phyloP scores from a whole-genome alignment of 2,329 filamentous ascomycete genomes.

The Xylariaceae sp. region DNA sequence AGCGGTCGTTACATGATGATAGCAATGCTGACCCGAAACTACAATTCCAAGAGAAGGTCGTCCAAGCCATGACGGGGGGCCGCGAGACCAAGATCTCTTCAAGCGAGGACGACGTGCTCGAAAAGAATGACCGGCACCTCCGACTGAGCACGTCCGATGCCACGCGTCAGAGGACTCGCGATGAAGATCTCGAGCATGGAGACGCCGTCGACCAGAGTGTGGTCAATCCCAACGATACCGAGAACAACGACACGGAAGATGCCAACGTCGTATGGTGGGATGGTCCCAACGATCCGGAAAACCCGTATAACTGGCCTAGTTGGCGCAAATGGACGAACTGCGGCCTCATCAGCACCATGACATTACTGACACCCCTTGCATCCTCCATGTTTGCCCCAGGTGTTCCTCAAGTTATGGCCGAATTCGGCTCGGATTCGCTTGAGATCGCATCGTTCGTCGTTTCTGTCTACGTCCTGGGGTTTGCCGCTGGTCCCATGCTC shows the following conservation, averaged over 20 bases:
- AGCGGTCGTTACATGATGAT: no score
- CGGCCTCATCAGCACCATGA: slow-evolving; percentile 38
- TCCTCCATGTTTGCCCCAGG: slow-evolving; percentile 61
- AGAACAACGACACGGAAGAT: not conserved
- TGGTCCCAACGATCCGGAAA: slow-evolving; percentile 37
- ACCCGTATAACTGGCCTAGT: slow-evolving; percentile 44
- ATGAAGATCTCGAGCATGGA: slow-evolving; percentile 18
- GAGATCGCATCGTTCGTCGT: slow-evolving; percentile 3
- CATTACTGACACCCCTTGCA: slow-evolving; percentile 41
- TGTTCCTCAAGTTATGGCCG: slow-evolving; percentile 53
- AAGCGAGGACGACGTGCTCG: slow-evolving; percentile 38
- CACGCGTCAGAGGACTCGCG: no score
- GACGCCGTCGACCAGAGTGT: slow-evolving; percentile 6
- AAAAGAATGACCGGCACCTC: no score
- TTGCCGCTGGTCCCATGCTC: slow-evolving; percentile 1
- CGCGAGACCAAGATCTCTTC: slow-evolving; percentile 48
- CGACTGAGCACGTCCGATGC: no score
- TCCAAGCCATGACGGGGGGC: slow-evolving; percentile 39
- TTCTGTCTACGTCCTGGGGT: slow-evolving; percentile 4
- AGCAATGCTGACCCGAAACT: no score
- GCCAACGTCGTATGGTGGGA: slow-evolving; percentile 31
- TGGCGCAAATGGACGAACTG: slow-evolving; percentile 30
- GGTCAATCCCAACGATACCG: not conserved
- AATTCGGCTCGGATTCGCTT: slow-evolving; percentile 43
- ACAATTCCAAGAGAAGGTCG: slow-evolving; percentile 26